phyloP scores from a whole-genome alignment of 1,284 basidiomycete genomes.

The Marasmius sp. region DNA sequence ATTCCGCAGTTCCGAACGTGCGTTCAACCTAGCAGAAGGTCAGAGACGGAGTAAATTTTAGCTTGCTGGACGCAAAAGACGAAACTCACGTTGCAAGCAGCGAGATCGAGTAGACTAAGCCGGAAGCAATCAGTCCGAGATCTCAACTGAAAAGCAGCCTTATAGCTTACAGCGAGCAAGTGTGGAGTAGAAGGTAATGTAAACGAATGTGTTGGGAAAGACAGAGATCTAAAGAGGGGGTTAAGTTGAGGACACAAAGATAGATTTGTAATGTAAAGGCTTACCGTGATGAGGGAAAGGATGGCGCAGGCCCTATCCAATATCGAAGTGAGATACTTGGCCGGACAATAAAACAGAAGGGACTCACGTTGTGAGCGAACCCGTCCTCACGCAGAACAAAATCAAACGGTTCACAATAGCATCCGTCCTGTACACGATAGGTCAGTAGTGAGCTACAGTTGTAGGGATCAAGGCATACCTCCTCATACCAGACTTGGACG shows the following conservation, averaged over 20 bases:
- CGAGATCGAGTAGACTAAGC: background rate
- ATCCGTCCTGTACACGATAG: conserved; percentile 4
- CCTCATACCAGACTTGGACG: conserved; percentile 10
- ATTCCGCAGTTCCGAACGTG: background rate
- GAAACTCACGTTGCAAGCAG: background rate
- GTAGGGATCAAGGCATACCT: background rate
- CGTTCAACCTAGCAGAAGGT: background rate
- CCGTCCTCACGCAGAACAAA: conserved; percentile 9
- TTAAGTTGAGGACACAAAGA: too few species aligned
- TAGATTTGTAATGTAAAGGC: background rate
- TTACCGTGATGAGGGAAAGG: conserved; percentile 10
- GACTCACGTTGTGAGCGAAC: conserved; percentile 9
- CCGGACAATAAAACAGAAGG: background rate
- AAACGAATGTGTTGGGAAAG: background rate
- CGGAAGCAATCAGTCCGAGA: background rate
- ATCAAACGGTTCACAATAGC: conserved; percentile 12
- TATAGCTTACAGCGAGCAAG: background rate
- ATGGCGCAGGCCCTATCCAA: conserved; percentile 5
- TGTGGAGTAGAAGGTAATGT: background rate
- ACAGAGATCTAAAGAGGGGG: background rate
- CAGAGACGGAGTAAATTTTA: background rate
- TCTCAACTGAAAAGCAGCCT: too few species aligned
- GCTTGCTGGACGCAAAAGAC: background rate
- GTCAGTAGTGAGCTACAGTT: background rate
- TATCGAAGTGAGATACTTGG: background rate